Conservation (phyloP, 2,329 filamentous ascomycete species). For the Colletotrichum godetiae region DNA sequence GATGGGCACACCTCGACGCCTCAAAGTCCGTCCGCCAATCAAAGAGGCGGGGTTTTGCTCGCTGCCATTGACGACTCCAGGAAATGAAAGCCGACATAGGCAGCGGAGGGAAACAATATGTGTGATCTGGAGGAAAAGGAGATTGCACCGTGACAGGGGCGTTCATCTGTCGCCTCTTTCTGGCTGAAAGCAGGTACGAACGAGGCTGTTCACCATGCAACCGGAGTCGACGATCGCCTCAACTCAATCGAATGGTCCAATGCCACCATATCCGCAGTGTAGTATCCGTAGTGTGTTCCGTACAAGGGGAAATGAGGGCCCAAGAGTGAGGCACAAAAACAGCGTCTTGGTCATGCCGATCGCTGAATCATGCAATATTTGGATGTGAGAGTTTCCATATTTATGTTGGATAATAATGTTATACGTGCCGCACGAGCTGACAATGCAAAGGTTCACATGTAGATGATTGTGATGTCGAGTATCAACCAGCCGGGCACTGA, state of each 20-base stretch:
- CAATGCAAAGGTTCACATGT: background rate
- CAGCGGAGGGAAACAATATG: background rate
- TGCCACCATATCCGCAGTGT: slow-evolving; percentile 10
- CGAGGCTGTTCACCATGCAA: background rate
- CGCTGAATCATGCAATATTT: background rate
- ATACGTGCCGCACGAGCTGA: slow-evolving; percentile 10
- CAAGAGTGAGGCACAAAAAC: background rate
- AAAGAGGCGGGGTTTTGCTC: slow-evolving; percentile 7
- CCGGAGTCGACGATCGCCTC: background rate
- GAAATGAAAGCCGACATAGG: slow-evolving; percentile 3
- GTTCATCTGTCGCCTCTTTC: background rate
- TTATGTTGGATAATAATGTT: background rate
- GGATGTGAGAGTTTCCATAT: background rate
- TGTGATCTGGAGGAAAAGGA: slow-evolving; percentile 12
- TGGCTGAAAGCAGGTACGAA: slow-evolving; percentile 5
- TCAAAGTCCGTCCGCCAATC: slow-evolving; percentile 25
- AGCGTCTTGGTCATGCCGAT: background rate
- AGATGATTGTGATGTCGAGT: background rate
- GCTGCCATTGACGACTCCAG: slow-evolving; percentile 1
- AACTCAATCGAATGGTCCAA: slow-evolving; percentile 17
- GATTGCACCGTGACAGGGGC: slow-evolving; percentile 24
- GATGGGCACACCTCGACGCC: slow-evolving; percentile 30
- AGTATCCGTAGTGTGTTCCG: too few species aligned
- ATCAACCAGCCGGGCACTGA: background rate
- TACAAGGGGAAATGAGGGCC: background rate